Evolutionary conservation across 305 asterid species (phyloP).

Genomic region (Caryopteris hybrid): DNA sequence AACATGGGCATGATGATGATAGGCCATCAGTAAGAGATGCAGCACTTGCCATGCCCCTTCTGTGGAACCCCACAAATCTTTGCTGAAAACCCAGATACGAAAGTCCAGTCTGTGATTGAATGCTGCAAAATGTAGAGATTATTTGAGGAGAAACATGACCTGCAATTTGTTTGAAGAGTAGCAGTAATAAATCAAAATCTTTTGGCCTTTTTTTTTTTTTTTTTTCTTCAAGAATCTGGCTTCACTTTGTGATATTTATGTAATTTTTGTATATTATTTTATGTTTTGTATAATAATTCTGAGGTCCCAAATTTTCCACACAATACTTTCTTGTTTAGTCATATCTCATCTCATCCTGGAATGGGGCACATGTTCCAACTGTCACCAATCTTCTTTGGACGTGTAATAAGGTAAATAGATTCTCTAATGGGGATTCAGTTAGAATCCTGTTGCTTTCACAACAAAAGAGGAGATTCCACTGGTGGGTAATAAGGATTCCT

Average conservation of each 20-base stretch:
- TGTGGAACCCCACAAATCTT: not conserved
- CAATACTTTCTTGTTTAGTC: not conserved
- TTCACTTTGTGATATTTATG: slow-evolving; percentile 5
- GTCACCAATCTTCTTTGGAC: not conserved
- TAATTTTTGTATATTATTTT: not conserved
- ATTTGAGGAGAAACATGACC: not conserved
- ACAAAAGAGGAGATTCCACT: not conserved
- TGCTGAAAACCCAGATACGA: not conserved
- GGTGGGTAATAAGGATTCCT: not conserved
- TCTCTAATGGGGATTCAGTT: not conserved
- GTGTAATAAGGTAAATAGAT: slow-evolving; percentile 8
- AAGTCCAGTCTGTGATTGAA: not conserved
- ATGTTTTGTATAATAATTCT: not conserved
- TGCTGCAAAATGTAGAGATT: not conserved
- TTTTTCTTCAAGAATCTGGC: slow-evolving; percentile 9
- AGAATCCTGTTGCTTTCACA: slow-evolving; percentile 10
- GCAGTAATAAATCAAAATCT: not conserved
- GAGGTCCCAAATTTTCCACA: slow-evolving; percentile 18
- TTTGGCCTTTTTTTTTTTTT: not conserved
- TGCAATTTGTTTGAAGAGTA: not conserved
- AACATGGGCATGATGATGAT: slow-evolving; percentile 27
- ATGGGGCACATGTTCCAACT: not conserved
- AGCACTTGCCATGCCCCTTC: slow-evolving; percentile 38
- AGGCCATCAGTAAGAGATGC: slow-evolving; percentile 25
- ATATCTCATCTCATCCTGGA: not conserved